Percentiles rank a stretch among this genome's conserved stretches.
Conservation (phyloP, 371 early-diverging fungal species). For the Basidiobolus meristosporus region DNA sequence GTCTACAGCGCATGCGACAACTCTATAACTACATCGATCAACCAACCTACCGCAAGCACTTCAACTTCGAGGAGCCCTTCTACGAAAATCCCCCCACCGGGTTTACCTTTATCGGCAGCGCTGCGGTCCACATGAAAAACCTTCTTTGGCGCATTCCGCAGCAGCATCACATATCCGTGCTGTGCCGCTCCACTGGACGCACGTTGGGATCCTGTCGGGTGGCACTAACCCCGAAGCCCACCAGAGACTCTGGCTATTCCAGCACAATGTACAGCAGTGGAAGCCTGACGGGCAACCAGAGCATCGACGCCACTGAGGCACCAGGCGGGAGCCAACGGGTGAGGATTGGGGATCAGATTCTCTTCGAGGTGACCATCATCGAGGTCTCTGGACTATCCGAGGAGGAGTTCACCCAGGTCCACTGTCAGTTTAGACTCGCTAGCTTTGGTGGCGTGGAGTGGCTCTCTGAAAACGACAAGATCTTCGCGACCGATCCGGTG, state of each 20-base stretch:
- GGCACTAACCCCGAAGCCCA: slow-evolving; percentile 13
- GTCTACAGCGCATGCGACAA: slow-evolving; percentile 58
- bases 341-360: slow-evolving; percentile 24
- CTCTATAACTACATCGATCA: slow-evolving; percentile 52
- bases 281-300: slow-evolving; percentile 2
- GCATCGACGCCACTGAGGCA: neutral
- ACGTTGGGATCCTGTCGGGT: slow-evolving; percentile 21
- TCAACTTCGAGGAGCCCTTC: slow-evolving; percentile 60
- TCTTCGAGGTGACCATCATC: slow-evolving; percentile 50
- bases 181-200: slow-evolving; percentile 31
- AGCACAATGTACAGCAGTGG: neutral
- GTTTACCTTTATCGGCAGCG: slow-evolving; percentile 43
- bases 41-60: slow-evolving; percentile 46
- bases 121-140: slow-evolving; percentile 21
- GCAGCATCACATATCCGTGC: slow-evolving; percentile 22
- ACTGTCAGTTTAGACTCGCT: slow-evolving; percentile 54
- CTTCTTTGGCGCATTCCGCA: slow-evolving; percentile 24
- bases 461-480: slow-evolving; percentile 24
- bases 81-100: slow-evolving; percentile 39
- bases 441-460: slow-evolving; percentile 24
- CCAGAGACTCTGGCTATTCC: neutral
- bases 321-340: neutral
- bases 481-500: slow-evolving; percentile 42
- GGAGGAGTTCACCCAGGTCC: slow-evolving; percentile 47
- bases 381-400: slow-evolving; percentile 49